phyloP scores from a whole-genome alignment of 768 basidiomycete genomes.

The Lentinus brumalis region DNA sequence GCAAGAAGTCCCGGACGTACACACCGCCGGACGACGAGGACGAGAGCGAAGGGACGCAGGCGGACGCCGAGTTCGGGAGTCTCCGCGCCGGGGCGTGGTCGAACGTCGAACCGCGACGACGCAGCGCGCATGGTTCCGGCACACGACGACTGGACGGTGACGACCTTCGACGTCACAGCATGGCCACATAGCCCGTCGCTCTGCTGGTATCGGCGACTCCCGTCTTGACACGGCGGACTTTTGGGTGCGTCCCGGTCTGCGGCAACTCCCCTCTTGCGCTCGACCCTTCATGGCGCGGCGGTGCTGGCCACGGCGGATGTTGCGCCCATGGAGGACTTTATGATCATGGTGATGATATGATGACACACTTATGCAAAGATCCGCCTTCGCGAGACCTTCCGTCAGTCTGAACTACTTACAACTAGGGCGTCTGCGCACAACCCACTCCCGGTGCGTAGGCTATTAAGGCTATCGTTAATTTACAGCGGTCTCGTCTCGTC shows the following conservation, averaged over 20 bases:
- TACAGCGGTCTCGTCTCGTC: slow-evolving; percentile 5
- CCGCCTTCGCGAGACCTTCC: slow-evolving; percentile 16
- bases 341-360: slow-evolving; percentile 16
- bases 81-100: slow-evolving; percentile 42
- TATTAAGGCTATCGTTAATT: slow-evolving; percentile 5
- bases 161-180: slow-evolving; percentile 66
- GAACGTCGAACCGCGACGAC: slow-evolving; percentile 59
- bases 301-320: slow-evolving; percentile 9
- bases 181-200: slow-evolving; percentile 48
- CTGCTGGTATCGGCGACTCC: neutral
- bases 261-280: too few relatives aligned
- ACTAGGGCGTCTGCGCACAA: slow-evolving; percentile 3
- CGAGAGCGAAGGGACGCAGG: slow-evolving; percentile 71
- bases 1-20: slow-evolving; percentile 57
- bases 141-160: slow-evolving; percentile 42
- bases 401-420: neutral
- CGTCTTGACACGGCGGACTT: neutral
- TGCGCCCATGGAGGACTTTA: slow-evolving; percentile 6
- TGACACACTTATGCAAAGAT: slow-evolving; percentile 12
- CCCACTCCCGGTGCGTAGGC: neutral
- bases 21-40: slow-evolving; percentile 52
- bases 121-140: slow-evolving; percentile 34
- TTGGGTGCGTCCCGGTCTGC: too few relatives aligned
- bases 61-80: slow-evolving; percentile 63
- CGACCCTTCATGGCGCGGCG: neutral